Base-by-base conservation (phyloP, 352 stramenopile genomes). In the Phytophthora pini region DNA sequence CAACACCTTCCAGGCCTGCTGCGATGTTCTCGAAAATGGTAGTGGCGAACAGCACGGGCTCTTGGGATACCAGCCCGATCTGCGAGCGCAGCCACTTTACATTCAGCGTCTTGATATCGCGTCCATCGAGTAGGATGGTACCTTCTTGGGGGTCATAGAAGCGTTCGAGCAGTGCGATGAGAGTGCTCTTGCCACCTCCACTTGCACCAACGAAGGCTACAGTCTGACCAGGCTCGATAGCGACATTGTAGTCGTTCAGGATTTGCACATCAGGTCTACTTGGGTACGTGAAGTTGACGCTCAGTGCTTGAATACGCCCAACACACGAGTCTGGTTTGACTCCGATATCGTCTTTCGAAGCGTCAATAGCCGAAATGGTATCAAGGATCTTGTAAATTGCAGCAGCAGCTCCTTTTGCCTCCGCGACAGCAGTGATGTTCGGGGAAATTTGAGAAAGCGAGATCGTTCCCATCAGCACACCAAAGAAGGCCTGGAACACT, bases 1-100 rank as follows among this genome's bases (percentile, higher is more conserved):
- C 90, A 31, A 83, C 82, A 56, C 75, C 68, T 12, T 77, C 74
- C 20, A 66, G 79, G 27, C 84, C 91, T 29, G 83, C 89, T 8
- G 69, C 68, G 61, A 99, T 95, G 63, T 98, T 98, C 13, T 98
- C 82, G 5, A 68, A 53, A 54, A 98, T 96, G 1, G 79, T 92
- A 22, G 74, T 83, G n/a, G 87, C 87, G 69, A 97, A 98, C 15
- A 98, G 74, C 27, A 90, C 88, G 13, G 91, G 88, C 58, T 97
- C 84, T 69, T 98, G 93, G 0, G 75, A 88, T 0, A 94, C 87
- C 0, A 97, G 56, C 9, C 85, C 73, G 31, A 84, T 90, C 55
- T 94, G 77, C 9, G 74, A 65, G 7, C 86, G 74, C n/a, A 91
- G 69, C 65, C 70, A 80, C 56, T 87, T 88, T 15, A 97, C 54